A percentile compares a stretch with the other conserved stretches of the same genome.
Conservation (phyloP, 768 basidiomycete species). For the Daedaleopsis sinensis region DNA sequence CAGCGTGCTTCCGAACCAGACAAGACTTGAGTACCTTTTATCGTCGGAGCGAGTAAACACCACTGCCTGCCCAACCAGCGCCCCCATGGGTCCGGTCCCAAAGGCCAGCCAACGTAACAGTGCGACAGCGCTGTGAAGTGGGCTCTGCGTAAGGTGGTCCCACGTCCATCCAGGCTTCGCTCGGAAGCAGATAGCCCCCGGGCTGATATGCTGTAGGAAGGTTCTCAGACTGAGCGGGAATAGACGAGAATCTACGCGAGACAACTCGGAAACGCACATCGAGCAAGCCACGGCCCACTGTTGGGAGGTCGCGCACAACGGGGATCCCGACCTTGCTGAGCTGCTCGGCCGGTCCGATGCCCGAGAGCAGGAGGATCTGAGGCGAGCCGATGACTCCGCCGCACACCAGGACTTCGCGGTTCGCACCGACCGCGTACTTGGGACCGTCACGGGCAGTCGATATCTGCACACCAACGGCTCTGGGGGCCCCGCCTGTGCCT, state of each 20-base stretch:
- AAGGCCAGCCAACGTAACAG: conserved; percentile 5
- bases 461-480: conserved; percentile 43
- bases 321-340: conserved; percentile 46
- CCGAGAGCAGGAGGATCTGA: conserved; percentile 57
- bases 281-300: conserved; percentile 60
- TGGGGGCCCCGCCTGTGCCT: conserved; percentile 37
- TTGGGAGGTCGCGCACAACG: conserved; percentile 50
- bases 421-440: conserved; percentile 49
- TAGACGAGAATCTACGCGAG: too few species aligned
- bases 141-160: conserved; percentile 49
- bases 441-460: conserved; percentile 42
- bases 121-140: not conserved
- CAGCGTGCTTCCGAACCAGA: not conserved
- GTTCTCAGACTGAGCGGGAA: conserved; percentile 38
- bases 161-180: conserved; percentile 55
- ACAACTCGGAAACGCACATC: conserved; percentile 36
- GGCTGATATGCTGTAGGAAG: conserved; percentile 52
- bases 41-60: conserved; percentile 6
- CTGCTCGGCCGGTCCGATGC: conserved; percentile 57
- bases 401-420: conserved; percentile 55
- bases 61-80: not conserved
- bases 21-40: not conserved
- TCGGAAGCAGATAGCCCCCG: conserved; percentile 41
- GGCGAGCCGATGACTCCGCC: conserved; percentile 56
- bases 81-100: conserved; percentile 1